Evolutionary conservation across 1,139 yeast genomes (phyloP), one percentile per base, ranked within the genome.

Genomic region (Nematodospora anomalae): DNA sequence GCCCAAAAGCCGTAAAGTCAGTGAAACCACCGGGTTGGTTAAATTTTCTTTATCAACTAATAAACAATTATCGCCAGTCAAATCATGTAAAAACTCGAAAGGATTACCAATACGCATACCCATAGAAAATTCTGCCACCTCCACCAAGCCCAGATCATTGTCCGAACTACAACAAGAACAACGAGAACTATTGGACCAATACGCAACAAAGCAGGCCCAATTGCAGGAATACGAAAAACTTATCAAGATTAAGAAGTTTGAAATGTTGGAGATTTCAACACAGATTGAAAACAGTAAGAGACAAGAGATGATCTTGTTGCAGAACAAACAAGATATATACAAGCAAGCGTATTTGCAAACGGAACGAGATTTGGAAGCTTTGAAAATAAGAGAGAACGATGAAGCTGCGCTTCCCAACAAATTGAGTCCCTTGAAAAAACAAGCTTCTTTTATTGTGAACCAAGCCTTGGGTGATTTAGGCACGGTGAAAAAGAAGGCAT

Each of bases 241-340:
- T 16, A 50, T 53, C 13, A 57, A 55, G 21, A 31, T 45, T 4
- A 48, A 55, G 26, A 55, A 57, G 42, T 52, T 53, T 28, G 67
- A 62, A 47, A 44, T 66, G 39, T 38, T 58, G 25, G 67, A 62
- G 40, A 40, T 64, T 14, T 50, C 61, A 15, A 37, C 51, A 6
- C 47, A 52, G 28, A 50, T 44, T 46, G 59, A 44, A 30, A 28
- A 33, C 7, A 16, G 36, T 13, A 42, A 44, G 31, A 31, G 42
- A 10, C 30, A 38, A n/a, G 45, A 44, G 34, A 26, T 31, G 16
- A 32, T 41, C 9, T 41, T 33, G 13, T 16, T 8, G 12, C 13
- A 18, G 4, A 30, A 21, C 4, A 28, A 23, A 16, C 37, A 23
- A 11, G 45, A 41, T 35, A 32, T 40, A 14, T 44, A 40, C 31